Evolutionary conservation across 2,329 filamentous ascomycete species (phyloP).

Genomic region (Emydomyces testavorans): DNA sequence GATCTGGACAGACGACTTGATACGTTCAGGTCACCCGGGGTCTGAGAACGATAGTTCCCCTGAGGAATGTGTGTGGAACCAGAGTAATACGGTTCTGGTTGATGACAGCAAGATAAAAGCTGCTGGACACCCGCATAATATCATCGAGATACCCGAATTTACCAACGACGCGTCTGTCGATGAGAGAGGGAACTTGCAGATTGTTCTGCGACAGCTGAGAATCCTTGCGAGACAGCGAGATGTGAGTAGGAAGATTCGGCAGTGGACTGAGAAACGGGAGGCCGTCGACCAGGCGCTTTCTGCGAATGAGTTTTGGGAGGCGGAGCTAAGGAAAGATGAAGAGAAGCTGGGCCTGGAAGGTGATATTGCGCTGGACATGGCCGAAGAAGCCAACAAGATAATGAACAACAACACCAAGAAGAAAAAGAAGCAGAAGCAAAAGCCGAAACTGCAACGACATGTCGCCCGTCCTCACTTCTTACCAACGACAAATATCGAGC

Average conservation of each 20-base stretch:
- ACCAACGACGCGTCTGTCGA: slow-evolving; percentile 32
- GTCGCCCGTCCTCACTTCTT: too few relatives aligned
- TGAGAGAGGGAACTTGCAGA: slow-evolving; percentile 37
- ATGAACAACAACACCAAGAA: background rate
- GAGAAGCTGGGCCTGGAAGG: slow-evolving; percentile 1
- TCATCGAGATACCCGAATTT: slow-evolving; percentile 73
- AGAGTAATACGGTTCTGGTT: slow-evolving; percentile 77
- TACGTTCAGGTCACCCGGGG: slow-evolving; percentile 35
- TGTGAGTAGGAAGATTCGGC: slow-evolving; percentile 34
- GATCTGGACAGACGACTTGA: slow-evolving; percentile 51
- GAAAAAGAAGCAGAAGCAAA: background rate
- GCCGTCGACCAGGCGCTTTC: background rate
- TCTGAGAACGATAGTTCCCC: slow-evolving; percentile 37
- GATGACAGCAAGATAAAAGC: slow-evolving; percentile 80
- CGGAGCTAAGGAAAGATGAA: slow-evolving; percentile 4
- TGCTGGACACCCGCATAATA: slow-evolving; percentile 68
- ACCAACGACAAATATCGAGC: background rate
- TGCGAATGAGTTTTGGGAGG: slow-evolving; percentile 8
- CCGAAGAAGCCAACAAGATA: background rate
- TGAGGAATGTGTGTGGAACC: slow-evolving; percentile 52
- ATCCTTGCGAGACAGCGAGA: slow-evolving; percentile 39
- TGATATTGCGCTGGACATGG: background rate
- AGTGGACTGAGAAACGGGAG: slow-evolving; percentile 22
- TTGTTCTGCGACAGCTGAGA: slow-evolving; percentile 45
- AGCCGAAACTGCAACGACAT: too few relatives aligned